A percentile compares a stretch with the other conserved stretches of the same genome.
Conservation (phyloP, 2,329 filamentous ascomycete species). For the Westerdykella sp. region DNA sequence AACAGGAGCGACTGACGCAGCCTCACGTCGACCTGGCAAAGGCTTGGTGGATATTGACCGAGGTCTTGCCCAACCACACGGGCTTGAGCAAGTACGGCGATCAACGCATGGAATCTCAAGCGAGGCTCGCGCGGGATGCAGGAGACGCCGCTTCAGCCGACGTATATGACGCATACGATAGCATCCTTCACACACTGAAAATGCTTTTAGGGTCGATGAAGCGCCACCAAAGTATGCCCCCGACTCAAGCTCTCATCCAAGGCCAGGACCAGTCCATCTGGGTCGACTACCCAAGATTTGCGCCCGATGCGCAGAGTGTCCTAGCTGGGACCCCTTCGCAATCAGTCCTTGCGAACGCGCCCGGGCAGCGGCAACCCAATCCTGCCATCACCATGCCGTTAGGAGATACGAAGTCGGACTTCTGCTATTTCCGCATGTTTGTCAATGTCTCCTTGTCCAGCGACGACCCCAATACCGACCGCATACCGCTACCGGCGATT, state of each 20-base stretch:
- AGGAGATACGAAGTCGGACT: slow-evolving; percentile 65
- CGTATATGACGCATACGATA: slow-evolving; percentile 47
- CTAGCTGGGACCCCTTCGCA: slow-evolving; percentile 53
- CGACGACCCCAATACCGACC: slow-evolving; percentile 58
- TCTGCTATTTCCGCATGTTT: slow-evolving; percentile 73
- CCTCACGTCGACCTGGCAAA: slow-evolving; percentile 83
- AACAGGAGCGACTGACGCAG: slow-evolving; percentile 56
- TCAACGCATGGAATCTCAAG: slow-evolving; percentile 19
- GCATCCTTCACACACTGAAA: slow-evolving; percentile 58
- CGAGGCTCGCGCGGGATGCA: slow-evolving; percentile 39
- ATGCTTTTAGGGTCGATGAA: slow-evolving; percentile 78
- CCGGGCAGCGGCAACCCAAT: slow-evolving; percentile 32
- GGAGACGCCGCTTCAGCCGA: slow-evolving; percentile 43
- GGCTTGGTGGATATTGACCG: slow-evolving; percentile 66
- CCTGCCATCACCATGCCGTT: slow-evolving; percentile 67
- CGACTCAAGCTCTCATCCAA: slow-evolving; percentile 60
- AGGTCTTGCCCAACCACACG: slow-evolving; percentile 37
- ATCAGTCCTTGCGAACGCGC: slow-evolving; percentile 42
- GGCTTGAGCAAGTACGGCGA: slow-evolving; percentile 21
- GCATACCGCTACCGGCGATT: slow-evolving; percentile 65
- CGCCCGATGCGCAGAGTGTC: slow-evolving; percentile 64
- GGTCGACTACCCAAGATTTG: slow-evolving; percentile 69
- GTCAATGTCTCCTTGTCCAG: slow-evolving; percentile 71
- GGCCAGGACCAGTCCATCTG: slow-evolving; percentile 76
- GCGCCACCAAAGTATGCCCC: slow-evolving; percentile 69